phyloP scores from a whole-genome alignment of 106 monocot species.

The Alisma plantagoaquatica region DNA sequence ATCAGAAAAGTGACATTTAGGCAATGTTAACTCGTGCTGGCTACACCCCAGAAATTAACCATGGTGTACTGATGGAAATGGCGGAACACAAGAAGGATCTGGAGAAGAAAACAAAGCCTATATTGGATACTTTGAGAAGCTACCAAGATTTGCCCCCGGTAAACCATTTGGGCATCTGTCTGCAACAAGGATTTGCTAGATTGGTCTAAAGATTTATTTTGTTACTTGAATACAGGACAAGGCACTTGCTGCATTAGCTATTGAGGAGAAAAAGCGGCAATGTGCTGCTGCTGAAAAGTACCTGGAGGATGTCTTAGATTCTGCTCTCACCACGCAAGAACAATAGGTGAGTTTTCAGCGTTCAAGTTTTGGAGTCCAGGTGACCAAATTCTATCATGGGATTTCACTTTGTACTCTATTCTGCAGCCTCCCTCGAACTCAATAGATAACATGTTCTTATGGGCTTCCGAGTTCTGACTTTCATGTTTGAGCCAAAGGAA shows the following conservation, averaged over 20 bases:
- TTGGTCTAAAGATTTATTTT: not conserved
- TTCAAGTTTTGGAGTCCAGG: not conserved
- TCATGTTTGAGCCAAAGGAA: too few relatives aligned
- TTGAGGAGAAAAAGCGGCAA: slow-evolving; percentile 95
- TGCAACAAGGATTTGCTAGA: too few relatives aligned
- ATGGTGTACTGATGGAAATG: slow-evolving; percentile 96
- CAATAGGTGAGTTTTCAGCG: too few relatives aligned
- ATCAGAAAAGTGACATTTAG: too few relatives aligned
- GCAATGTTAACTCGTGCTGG: slow-evolving; percentile 66
- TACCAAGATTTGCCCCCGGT: slow-evolving; percentile 98
- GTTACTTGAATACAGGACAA: slow-evolving; percentile 63
- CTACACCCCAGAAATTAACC: slow-evolving; percentile 93
- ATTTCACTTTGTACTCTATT: not conserved
- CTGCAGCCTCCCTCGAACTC: not conserved
- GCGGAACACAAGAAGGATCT: slow-evolving; percentile 87
- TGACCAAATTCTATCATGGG: not conserved
- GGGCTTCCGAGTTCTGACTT: not conserved
- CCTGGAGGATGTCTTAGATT: slow-evolving; percentile 77
- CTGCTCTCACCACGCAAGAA: slow-evolving; percentile 43
- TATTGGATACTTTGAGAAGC: slow-evolving; percentile 89
- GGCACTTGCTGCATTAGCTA: slow-evolving; percentile 91
- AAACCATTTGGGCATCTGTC: too few relatives aligned
- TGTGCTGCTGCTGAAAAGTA: slow-evolving; percentile 89
- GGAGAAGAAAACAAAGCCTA: slow-evolving; percentile 94
- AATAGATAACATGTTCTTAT: not conserved